Base-by-base conservation (phyloP, 345 rosid species). In the Conringia planisiliqua region DNA sequence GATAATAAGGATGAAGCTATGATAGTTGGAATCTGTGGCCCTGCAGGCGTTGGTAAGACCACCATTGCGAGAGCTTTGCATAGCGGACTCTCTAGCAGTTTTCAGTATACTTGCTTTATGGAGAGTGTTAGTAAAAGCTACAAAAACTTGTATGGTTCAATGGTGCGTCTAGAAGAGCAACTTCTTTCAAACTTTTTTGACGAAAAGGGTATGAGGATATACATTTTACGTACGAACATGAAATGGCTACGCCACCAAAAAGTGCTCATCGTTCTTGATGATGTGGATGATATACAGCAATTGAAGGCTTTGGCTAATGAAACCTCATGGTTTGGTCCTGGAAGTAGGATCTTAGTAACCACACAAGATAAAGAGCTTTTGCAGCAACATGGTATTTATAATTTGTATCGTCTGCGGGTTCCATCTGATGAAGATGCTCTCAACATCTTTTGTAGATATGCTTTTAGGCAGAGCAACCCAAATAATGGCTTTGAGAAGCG, bases 11-110 rank as follows among this genome's bases (percentile, higher is more conserved):
- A 9, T 17, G 65, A 5, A 43, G 64, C 10, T 56, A 57, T 4
- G 56, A 29, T 70, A 0, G 65, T 57, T 7, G 56, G n/a, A 29
- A 57, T 70, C 24, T 42, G 4, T 43, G 73, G 73, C 36, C 44
- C 73, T 29, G 38, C 58, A 0, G 76, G 76, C 0, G 62, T 72
- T 27, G 76, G 76, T 12, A 72, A 74, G 16, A 74, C 78, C 20
- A 67, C 68, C 6, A 33, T 70, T 44, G 73, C 73, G 0, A 64
- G 35, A 4, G 55, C 64, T 54, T 18, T 74, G 22, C 8, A 10
- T 5, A 3, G 14, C 39, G 2, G 24, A 22, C 2, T 66, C 24
- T 57, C 40, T 2, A 7, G 26, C 7, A n/a, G 20, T 12, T 74
- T 67, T 1, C 50, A 66, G n/a, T 39, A 0, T 13, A 3, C 40